Evolutionary conservation across 257 asterid species (phyloP), one percentile per base, ranked within the genome.

Genomic region (Solanum ossicruentum): DNA sequence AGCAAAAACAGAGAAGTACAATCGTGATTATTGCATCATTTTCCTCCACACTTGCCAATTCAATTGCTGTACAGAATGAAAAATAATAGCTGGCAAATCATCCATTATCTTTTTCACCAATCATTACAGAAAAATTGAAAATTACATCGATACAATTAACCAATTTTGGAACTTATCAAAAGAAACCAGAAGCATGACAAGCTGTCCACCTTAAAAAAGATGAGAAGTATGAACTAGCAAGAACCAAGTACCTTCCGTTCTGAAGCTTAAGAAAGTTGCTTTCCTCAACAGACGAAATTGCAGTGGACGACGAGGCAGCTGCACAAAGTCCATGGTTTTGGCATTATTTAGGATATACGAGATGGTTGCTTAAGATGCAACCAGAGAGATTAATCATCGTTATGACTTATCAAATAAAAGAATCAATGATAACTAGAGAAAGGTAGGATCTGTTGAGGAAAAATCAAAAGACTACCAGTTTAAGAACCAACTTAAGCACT

Each of bases 261-360:
- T 97, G 99, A 89, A 97, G 99, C 91, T 93, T 97, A 88, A 93
- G 98, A 87, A 97, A 94, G 91, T 94, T 91, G 84, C 80, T 80
- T 90, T 89, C 91, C 85, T 93, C 97, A 23, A 91, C 88, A 77
- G 91, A 87, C 81, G 93, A 92, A 21, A 91, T 55, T 65, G 88
- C 87, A 84, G 90, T 91, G 81, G 94, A 82, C 65, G 93, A 91
- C 66, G 94, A 84, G 75, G 93, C 90, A 67, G 96, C 98, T 97
- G 97, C 94, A 88, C 88, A 85, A 91, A 87, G 84, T 56, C n/a
- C 83, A 81, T 43, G 58, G 57, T 28, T 81, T 89, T 71, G 86
- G 88, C 86, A 87, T 26, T 82, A 54, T 83, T 28, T 54, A 11
- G 28, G 65, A 47, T 36, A 20, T 72, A 83, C 21, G 54, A 83